These are phyloP conservation scores for Saccharomycopsis guyanensis DNA, from an alignment of 805 yeast genomes.

Conservation along the genomic window DNA sequence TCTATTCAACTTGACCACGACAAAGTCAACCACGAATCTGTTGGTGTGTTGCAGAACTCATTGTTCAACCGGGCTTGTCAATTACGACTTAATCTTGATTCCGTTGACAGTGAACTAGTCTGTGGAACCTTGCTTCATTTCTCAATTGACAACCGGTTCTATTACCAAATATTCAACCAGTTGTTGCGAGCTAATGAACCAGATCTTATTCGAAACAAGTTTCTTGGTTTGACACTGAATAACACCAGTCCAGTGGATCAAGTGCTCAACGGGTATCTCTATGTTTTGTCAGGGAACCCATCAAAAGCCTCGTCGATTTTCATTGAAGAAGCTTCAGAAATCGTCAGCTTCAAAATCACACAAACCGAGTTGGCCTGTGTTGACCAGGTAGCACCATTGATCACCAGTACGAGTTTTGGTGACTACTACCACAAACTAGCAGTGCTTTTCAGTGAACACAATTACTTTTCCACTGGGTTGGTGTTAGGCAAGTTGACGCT, in stretches of 20 bases:
- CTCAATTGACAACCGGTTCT: slow-evolving; percentile 21
- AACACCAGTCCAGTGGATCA: slow-evolving; percentile 22
- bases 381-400: slow-evolving; percentile 16
- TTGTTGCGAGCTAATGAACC: slow-evolving; percentile 6
- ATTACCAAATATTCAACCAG: slow-evolving; percentile 7
- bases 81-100: slow-evolving; percentile 8
- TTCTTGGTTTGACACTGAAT: not conserved
- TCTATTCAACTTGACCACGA: slow-evolving; percentile 20
- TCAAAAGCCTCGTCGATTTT: slow-evolving; percentile 29
- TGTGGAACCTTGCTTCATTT: slow-evolving; percentile 19
- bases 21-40: slow-evolving; percentile 23
- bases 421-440: slow-evolving; percentile 34
- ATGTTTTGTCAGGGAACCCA: slow-evolving; percentile 25
- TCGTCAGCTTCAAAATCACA: slow-evolving; percentile 25
- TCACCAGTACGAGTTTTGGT: slow-evolving; percentile 28
- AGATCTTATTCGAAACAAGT: slow-evolving; percentile 8
- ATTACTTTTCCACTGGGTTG: slow-evolving; percentile 30
- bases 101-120: not conserved
- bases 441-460: slow-evolving; percentile 29
- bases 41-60: slow-evolving; percentile 9
- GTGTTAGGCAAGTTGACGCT: slow-evolving; percentile 28
- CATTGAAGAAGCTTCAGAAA: slow-evolving; percentile 24
- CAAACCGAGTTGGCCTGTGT: slow-evolving; percentile 24
- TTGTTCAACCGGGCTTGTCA: slow-evolving; percentile 19
- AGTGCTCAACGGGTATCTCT: slow-evolving; percentile 23